These are phyloP conservation scores for Tricholoma saponaceum DNA, from an alignment of 768 basidiomycete species.

Conservation along the genomic window DNA sequence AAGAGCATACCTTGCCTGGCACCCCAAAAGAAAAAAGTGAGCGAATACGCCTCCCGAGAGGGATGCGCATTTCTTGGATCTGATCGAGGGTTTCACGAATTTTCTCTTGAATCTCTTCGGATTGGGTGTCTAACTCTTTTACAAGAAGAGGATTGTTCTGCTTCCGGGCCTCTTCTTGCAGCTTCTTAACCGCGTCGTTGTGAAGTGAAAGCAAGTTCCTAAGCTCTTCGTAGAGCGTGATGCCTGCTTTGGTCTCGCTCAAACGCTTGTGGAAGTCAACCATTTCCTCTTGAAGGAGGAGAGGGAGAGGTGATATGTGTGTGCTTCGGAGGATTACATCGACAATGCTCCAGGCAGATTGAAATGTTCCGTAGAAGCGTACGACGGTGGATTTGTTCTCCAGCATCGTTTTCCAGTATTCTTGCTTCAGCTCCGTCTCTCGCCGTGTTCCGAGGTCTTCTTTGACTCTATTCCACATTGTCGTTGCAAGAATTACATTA, in stretches of 20 bases:
- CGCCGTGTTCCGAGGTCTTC: conserved; percentile 4
- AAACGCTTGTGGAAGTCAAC: conserved; percentile 13
- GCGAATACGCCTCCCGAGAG: neutral
- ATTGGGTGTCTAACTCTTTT: neutral
- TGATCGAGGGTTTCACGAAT: neutral
- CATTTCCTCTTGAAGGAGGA: conserved; percentile 13
- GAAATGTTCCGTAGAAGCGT: neutral
- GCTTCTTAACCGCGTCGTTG: neutral
- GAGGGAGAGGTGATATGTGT: conserved; percentile 4
- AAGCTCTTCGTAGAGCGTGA: conserved; percentile 1
- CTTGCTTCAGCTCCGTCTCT: conserved; percentile 1
- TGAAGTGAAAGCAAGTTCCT: neutral
- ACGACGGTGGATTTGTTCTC: neutral
- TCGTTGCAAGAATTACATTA: conserved; percentile 42
- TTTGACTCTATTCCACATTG: conserved; percentile 36
- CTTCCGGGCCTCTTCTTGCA: neutral
- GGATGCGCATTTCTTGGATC: conserved; percentile 3
- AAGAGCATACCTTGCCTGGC: neutral
- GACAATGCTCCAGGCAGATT: conserved; percentile 7
- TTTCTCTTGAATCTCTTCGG: neutral
- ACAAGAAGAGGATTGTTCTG: neutral
- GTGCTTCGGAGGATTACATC: neutral
- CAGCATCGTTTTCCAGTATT: conserved; percentile 7
- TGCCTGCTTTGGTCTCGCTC: conserved; percentile 13
- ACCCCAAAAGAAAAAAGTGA: neutral